Percentiles rank a stretch among this genome's conserved stretches.
These are phyloP conservation scores for Grosmannia huntii DNA, from an alignment of 2,329 filamentous ascomycete genomes.

Conservation along the genomic window DNA sequence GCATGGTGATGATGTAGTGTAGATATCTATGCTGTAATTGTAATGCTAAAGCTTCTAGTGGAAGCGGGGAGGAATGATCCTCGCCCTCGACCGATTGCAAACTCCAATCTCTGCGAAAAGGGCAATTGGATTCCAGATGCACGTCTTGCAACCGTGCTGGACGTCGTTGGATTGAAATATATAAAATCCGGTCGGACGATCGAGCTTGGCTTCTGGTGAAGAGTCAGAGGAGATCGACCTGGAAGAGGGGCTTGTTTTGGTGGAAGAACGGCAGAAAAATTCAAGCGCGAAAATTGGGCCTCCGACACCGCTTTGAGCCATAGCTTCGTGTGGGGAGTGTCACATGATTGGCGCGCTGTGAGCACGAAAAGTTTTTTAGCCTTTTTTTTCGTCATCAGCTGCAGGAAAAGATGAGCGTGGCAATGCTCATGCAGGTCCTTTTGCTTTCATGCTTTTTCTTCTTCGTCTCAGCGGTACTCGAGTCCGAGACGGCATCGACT, in stretches of 20 bases:
- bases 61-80: slow-evolving; percentile 4
- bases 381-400: neutral
- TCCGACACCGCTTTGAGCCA: slow-evolving; percentile 5
- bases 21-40: neutral
- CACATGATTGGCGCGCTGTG: neutral
- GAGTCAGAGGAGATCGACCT: neutral
- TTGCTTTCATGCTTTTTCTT: neutral
- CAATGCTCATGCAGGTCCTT: neutral
- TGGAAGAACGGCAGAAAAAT: neutral
- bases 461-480: too few species aligned
- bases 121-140: neutral
- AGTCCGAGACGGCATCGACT: neutral
- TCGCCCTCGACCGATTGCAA: slow-evolving; percentile 5
- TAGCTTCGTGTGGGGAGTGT: neutral
- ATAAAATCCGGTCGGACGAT: neutral
- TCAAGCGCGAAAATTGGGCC: neutral
- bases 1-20: slow-evolving; percentile 19
- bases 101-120: slow-evolving; percentile 2
- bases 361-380: neutral
- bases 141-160: neutral
- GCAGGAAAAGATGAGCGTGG: neutral
- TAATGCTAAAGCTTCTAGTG: neutral
- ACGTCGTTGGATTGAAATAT: neutral
- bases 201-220: neutral
- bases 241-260: neutral